Evolutionary conservation across 2,329 filamentous ascomycete species (phyloP), one percentile per base, ranked within the genome.

Genomic region (Stachybotrys elegans): DNA sequence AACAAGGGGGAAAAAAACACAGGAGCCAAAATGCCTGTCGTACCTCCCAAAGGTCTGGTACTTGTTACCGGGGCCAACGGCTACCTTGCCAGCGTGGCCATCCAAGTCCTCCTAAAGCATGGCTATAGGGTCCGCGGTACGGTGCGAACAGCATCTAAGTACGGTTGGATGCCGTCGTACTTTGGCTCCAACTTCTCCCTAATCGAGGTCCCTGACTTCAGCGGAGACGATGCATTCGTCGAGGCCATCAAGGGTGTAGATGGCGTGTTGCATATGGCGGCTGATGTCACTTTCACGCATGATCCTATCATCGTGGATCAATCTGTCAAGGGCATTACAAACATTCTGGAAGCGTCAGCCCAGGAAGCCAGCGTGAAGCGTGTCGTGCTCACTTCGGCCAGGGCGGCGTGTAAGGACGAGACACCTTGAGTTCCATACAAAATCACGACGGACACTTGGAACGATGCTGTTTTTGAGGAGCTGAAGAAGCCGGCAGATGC

Each of bases 1-100:
- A n/a, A n/a, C n/a, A n/a, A n/a, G n/a, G n/a, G n/a, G n/a, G n/a
- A n/a, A n/a, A n/a, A n/a, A n/a, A n/a, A n/a, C n/a, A n/a, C n/a
- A n/a, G n/a, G n/a, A n/a, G n/a, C 19, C 31, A 38, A 20, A 6
- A 38, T 38, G 35, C 12, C 35, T 38, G 19, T 22, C 19, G 35
- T 38, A 9, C 14, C 35, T 9, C 35, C 19, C 14, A 22, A 22
- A 8, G 35, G 35, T 11, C 12, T 55, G 54, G 58, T 63, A 12
- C 56, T 64, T 9, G 56, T 69, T 16, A 67, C 66, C 1, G 66
- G 66, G 19, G 63, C 65, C 43, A 68, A 67, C 41, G 66, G 65
- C 43, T 69, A 65, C 52, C 65, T 69, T 32, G 65, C 58, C 16
- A 58, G 56, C 12, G 53, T 59, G n/a, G 59, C 66, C 12, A 60